Percentiles rank a stretch among this genome's conserved stretches.
Conservation (phyloP, 2,329 filamentous ascomycete species). For the Colletotrichum graminicola region DNA sequence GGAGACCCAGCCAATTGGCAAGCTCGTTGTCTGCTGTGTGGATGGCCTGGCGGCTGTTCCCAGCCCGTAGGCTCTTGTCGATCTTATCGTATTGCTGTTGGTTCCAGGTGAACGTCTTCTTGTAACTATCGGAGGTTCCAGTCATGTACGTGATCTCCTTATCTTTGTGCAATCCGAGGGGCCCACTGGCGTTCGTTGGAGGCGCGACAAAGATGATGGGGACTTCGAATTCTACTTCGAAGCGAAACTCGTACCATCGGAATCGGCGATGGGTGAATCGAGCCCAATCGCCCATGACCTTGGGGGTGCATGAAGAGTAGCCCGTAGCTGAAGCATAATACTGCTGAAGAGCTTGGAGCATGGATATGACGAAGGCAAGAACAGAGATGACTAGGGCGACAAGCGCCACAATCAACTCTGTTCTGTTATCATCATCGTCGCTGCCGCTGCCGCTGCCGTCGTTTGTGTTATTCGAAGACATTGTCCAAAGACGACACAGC, state of each 20-base stretch:
- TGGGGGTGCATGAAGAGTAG: slow-evolving; percentile 24
- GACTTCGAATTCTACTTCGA: slow-evolving; percentile 36
- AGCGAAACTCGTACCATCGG: slow-evolving; percentile 39
- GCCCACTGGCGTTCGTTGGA: slow-evolving; percentile 21
- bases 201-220: slow-evolving; percentile 39
- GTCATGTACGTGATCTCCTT: slow-evolving; percentile 39
- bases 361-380: slow-evolving; percentile 36
- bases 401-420: slow-evolving; percentile 32
- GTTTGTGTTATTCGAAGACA: slow-evolving; percentile 16
- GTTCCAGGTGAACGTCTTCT: slow-evolving; percentile 28
- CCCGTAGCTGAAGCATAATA: slow-evolving; percentile 36
- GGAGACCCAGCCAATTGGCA: slow-evolving; percentile 28
- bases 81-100: slow-evolving; percentile 26
- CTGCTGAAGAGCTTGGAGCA: slow-evolving; percentile 36
- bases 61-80: slow-evolving; percentile 18
- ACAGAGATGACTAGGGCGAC: slow-evolving; percentile 38
- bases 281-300: slow-evolving; percentile 37
- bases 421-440: background rate
- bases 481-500: background rate
- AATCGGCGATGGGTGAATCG: slow-evolving; percentile 32
- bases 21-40: slow-evolving; percentile 39
- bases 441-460: background rate
- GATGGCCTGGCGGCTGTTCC: slow-evolving; percentile 29
- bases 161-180: slow-evolving; percentile 11
- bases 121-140: slow-evolving; percentile 31